Conservation (phyloP, 1,284 basidiomycete species). For the Chiua sp. region DNA sequence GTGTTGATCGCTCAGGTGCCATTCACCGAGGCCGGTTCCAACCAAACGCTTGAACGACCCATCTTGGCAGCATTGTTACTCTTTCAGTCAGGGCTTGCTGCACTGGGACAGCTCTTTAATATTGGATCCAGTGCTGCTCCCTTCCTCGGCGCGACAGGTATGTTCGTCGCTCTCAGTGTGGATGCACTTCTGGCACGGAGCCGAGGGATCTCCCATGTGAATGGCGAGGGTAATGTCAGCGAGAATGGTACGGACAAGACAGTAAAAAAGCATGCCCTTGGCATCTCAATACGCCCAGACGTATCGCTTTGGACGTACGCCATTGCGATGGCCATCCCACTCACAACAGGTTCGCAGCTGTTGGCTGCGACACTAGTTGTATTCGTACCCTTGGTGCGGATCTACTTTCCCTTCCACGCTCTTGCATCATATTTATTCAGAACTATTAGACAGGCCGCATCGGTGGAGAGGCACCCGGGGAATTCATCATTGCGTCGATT, state of each 20-base stretch:
- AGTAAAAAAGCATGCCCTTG: not conserved
- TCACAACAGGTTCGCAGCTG: slow-evolving; percentile 74
- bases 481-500: slow-evolving; percentile 88
- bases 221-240: not conserved
- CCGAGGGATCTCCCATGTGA: not conserved
- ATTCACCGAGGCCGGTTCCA: slow-evolving; percentile 40
- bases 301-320: slow-evolving; percentile 71
- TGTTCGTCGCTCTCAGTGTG: slow-evolving; percentile 57
- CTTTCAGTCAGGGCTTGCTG: slow-evolving; percentile 57
- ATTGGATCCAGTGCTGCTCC: slow-evolving; percentile 76
- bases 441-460: slow-evolving; percentile 69
- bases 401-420: not conserved
- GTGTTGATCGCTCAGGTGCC: slow-evolving; percentile 61
- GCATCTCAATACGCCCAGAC: slow-evolving; percentile 20
- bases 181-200: slow-evolving; percentile 48
- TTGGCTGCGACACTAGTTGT: slow-evolving; percentile 80
- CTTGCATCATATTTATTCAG: not conserved
- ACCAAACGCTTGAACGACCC: slow-evolving; percentile 29
- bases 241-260: slow-evolving; percentile 2
- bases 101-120: slow-evolving; percentile 61
- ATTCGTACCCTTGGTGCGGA: slow-evolving; percentile 87
- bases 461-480: slow-evolving; percentile 81
- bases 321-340: slow-evolving; percentile 64
- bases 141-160: slow-evolving; percentile 60
- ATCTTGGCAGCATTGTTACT: slow-evolving; percentile 70